Evolutionary conservation across 2,329 filamentous ascomycete species (phyloP).

Genomic region (Cercospora citrullina): DNA sequence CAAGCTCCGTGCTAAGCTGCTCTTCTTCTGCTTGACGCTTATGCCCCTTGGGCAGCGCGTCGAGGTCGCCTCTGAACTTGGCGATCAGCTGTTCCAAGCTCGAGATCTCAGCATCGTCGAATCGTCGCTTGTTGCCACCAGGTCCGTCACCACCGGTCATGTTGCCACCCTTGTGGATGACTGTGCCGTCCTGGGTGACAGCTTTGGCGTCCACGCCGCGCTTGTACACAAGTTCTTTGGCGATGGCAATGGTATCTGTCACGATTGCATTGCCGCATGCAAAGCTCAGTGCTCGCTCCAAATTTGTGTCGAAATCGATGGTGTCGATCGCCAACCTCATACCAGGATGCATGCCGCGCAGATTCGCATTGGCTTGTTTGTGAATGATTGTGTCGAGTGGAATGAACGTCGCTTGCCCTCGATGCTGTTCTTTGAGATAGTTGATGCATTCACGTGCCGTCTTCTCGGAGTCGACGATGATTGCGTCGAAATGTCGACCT

Average conservation of each 20-base stretch:
- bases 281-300: conserved; percentile 91
- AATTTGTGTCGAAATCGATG: conserved; percentile 84
- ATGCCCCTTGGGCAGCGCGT: conserved; percentile 75
- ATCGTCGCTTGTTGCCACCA: conserved; percentile 68
- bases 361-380: conserved; percentile 80
- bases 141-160: conserved; percentile 93
- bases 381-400: conserved; percentile 97
- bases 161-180: conserved; percentile 93
- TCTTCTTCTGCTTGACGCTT: conserved; percentile 78
- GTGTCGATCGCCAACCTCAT: conserved; percentile 90
- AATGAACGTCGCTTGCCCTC: conserved; percentile 88
- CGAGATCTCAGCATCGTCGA: conserved; percentile 87
- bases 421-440: conserved; percentile 86
- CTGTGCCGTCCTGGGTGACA: conserved; percentile 89
- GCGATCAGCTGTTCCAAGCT: conserved; percentile 75
- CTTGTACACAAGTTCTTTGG: conserved; percentile 86
- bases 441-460: conserved; percentile 91
- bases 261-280: conserved; percentile 94
- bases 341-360: conserved; percentile 84
- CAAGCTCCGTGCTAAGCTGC: conserved; percentile 73
- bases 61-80: conserved; percentile 74
- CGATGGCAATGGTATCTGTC: conserved; percentile 82
- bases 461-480: conserved; percentile 93
- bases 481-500: conserved; percentile 88
- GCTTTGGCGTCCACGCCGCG: conserved; percentile 86